Evolutionary conservation across 495 filamentous ascomycete genomes (phyloP).

Genomic region (Massariosphaeria phaeospora): DNA sequence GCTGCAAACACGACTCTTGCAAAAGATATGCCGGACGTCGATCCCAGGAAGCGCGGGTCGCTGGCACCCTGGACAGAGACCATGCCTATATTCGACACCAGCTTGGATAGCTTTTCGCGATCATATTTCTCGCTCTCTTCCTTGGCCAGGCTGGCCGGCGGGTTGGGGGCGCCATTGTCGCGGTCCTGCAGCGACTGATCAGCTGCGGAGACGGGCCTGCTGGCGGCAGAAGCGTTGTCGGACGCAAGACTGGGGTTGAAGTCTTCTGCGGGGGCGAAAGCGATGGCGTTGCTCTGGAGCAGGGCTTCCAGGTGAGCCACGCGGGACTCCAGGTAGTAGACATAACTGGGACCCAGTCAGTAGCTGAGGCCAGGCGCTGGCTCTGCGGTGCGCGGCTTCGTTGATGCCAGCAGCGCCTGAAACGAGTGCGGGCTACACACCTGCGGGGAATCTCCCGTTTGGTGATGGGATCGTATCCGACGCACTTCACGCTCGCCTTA

Average conservation of each 20-base stretch:
- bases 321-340: slow-evolving; percentile 86
- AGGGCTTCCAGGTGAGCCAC: slow-evolving; percentile 78
- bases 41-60: slow-evolving; percentile 75
- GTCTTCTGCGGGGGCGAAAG: slow-evolving; percentile 68
- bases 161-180: slow-evolving; percentile 18
- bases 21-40: slow-evolving; percentile 89
- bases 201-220: slow-evolving; percentile 6
- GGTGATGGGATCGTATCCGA: slow-evolving; percentile 93
- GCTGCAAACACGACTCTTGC: slow-evolving; percentile 91
- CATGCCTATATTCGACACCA: slow-evolving; percentile 73
- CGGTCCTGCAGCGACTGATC: background rate
- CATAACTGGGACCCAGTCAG: slow-evolving; percentile 58
- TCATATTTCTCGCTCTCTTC: slow-evolving; percentile 50
- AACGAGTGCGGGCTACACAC: slow-evolving; percentile 42
- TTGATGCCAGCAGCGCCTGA: slow-evolving; percentile 1
- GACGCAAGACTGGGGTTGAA: slow-evolving; percentile 55
- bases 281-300: slow-evolving; percentile 61
- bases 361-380: background rate
- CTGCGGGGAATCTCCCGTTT: slow-evolving; percentile 88
- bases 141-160: slow-evolving; percentile 30
- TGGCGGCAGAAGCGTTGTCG: slow-evolving; percentile 12
- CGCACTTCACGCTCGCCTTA: slow-evolving; percentile 82
- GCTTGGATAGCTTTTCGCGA: slow-evolving; percentile 59
- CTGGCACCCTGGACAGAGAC: slow-evolving; percentile 70
- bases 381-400: background rate